Base-by-base conservation (phyloP, 2,329 filamentous ascomycete genomes). In the Aspergillus jensenii region DNA sequence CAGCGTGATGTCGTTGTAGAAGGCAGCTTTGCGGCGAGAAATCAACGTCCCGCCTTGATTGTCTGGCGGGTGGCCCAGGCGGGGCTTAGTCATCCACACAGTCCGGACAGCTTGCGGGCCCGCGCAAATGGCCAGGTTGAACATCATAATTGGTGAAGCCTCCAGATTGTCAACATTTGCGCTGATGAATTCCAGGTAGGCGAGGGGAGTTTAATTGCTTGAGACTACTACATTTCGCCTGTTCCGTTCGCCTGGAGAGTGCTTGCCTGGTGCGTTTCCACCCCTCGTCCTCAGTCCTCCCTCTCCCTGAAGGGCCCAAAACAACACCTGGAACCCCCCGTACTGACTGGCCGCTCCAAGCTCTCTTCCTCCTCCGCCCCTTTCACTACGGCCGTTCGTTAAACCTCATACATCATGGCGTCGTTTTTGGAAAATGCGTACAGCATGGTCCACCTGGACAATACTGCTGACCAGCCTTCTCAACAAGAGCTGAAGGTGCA, bases 371-470 rank as follows among this genome's bases (percentile, higher is more conserved):
- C 43, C 59, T 67, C 59, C 63, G 64, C 62, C 58, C 61, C 61
- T 62, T 64, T 60, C 54, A 27, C 59, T 55, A 62, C 65, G 55
- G 59, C 59, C 64, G 54, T 58, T 63, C 52, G 52, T 58, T 59
- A 52, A 54, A 21, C 21, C 35, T 41, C 27, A 43, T 63, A 74
- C 84, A 89, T 67, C 78, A 99, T 98, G 93, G 89, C 93, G 79
- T 89, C 90, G 67, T 98, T 96, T 77, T 85, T 98, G 63, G 95
- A 99, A 76, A 90, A 90, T 77, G 86, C 95, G 65, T 99, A 98
- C 84, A 97, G 91, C 79, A 81, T 99, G 79, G 91, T 99, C 79
- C 93, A 97, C 78, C 88, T 95, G 85, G 95, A 99, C 86, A 98
- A 97, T 83, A 85, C 91, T 62, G 90, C 93, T 67, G 95, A 98